Percentiles rank a stretch among this genome's conserved stretches.
Evolutionary conservation across 2,329 filamentous ascomycete species (phyloP).

Genomic region (Lecanicillium sp.): DNA sequence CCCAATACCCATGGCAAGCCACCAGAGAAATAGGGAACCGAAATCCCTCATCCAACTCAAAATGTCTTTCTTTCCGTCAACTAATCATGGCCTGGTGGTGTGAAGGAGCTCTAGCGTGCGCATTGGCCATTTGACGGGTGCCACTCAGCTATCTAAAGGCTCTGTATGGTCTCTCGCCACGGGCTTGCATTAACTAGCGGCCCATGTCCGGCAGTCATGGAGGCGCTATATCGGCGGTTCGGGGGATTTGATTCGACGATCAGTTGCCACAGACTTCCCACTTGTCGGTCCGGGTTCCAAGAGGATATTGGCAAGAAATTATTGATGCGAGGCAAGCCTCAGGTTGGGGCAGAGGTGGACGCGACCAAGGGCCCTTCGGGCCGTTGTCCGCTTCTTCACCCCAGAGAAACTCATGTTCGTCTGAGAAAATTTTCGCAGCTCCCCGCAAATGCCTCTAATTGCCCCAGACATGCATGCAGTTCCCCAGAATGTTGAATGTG

Average conservation of each 20-base stretch:
- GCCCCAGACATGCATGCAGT: slow-evolving; percentile 3
- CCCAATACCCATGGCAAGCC: too few species aligned
- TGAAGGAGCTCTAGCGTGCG: background rate
- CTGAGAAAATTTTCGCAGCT: background rate
- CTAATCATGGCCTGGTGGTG: slow-evolving; percentile 3
- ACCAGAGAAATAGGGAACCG: too few species aligned
- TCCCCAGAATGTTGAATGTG: background rate
- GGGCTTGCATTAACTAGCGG: slow-evolving; percentile 11
- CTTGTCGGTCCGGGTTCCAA: slow-evolving; percentile 6
- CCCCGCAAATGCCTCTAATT: background rate
- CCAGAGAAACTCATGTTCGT: background rate
- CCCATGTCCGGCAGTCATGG: background rate
- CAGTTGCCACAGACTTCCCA: background rate
- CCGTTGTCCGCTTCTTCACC: background rate
- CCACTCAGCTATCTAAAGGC: background rate
- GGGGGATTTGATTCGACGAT: slow-evolving; percentile 2
- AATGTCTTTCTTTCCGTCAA: too few species aligned
- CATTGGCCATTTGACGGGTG: background rate
- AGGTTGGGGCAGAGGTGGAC: background rate
- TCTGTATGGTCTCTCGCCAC: background rate
- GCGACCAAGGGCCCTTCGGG: background rate
- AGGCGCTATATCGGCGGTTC: background rate
- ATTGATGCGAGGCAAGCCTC: background rate
- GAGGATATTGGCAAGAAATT: background rate
- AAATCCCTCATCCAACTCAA: background rate